Evolutionary conservation across 1,139 yeast genomes (phyloP), one percentile per base, ranked within the genome.

Genomic region (Eremothecium coryli): DNA sequence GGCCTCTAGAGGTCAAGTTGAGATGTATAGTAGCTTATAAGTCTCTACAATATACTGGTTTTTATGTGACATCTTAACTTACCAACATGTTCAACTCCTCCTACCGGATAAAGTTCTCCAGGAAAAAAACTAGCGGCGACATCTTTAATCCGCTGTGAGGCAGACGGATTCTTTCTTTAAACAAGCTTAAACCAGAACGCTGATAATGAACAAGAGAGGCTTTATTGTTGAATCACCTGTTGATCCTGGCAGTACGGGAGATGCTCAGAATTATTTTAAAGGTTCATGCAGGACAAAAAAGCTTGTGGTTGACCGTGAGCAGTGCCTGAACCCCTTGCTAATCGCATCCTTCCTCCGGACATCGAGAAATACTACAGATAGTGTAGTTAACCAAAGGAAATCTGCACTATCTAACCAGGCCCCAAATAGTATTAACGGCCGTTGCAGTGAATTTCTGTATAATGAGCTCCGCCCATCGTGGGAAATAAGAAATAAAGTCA

Each of bases 331-430:
- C 10, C 62, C 63, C 2, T 57, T 58, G 18, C 58, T 68, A 1
- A 48, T 68, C 2, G 56, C 66, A 31, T 51, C 65, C 9, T 69
- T 69, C 39, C 44, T 69, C 21, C 50, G 60, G 17, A 40, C 59
- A 1, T 58, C 71, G n/a, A 54, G 75, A 40, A 53, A 54, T 33
- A 54, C 59, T 2, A 58, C 66, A 23, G 75, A 70, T 41, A 73
- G 68, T 43, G 62, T 60, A 2, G 44, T 69, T 0, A 58, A 50
- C 23, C 63, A 65, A 28, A 51, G 62, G 25, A 39, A 68, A 22
- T 65, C 68, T 34, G 59, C 63, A 9, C 26, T 54, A 2, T 37
- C 56, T 15, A 52, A 47, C 2, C 38, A 41, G 4, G 32, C 35
- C 3, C 21, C 30, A 13, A 23, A 37, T 2, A 31, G 45, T 1